Evolutionary conservation across 2,329 filamentous ascomycete species (phyloP), one percentile per base, ranked within the genome.

Genomic region (Penicillium sp.): DNA sequence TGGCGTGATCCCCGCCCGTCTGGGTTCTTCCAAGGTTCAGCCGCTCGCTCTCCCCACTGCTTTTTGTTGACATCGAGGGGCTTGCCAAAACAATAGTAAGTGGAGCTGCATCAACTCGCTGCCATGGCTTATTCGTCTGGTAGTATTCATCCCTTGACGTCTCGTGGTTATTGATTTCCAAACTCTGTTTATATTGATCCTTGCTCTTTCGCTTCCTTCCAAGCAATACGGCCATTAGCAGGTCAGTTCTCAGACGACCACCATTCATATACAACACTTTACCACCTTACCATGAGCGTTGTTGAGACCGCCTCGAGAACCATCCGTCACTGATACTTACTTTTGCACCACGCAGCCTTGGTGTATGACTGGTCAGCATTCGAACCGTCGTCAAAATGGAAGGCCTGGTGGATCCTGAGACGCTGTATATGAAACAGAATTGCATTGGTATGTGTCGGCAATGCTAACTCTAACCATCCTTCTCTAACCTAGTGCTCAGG

Each of bases 381-480:
- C 23, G 38, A 47, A 63, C 53, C 64, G 62, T 56, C 46, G 53
- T 49, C 64, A 75, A 65, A 35, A 79, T 79, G 76, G 81, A 82
- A 69, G 84, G 84, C 60, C 81, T 83, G 38, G 85, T 91, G 58
- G 94, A 98, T 79, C 95, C 95, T 3, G 93, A 96, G 80, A 87
- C 90, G 64, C 85, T 98, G 57, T 99, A 97, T 79, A 96, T 92
- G 65, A 97, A 96, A 80, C 91, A 95, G 78, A 92, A 89, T 75
- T 93, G 91, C 81, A 94, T 95, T 78, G 91, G 90, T 92, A 79
- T 70, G 86, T 65, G 13, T n/a, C 38, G 29, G 46, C 19, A 30
- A 47, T 15, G 17, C 11, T 29, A 21, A 9, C 23, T 19, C 3
- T 2, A 21, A 46, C 13, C 29, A 49, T 38, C 52, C 62, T 26